Base-by-base conservation (phyloP, 2,329 filamentous ascomycete genomes). In the Fusarium bactridioides region DNA sequence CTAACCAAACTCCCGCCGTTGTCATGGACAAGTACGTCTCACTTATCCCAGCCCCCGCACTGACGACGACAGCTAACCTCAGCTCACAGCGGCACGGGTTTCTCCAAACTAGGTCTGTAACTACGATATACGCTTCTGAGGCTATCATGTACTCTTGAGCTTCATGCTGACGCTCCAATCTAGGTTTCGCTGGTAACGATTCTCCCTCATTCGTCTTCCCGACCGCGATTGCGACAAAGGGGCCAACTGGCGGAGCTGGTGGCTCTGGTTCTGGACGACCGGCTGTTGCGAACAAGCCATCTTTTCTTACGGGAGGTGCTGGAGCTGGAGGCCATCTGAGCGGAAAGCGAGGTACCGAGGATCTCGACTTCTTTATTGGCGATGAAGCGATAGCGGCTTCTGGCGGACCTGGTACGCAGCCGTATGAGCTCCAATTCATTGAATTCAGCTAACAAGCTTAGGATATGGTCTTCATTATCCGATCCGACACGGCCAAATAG, bases 11-110 rank as follows among this genome's bases (percentile, higher is more conserved):
- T 82, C 96, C 96, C 80, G 96, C 96, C 93, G 96, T 99, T 98
- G 96, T 99, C 94, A 99, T 99, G 95, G 96, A 99, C 96, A 99
- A 99, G 96, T 98, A 92, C 86, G 94, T 89, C 79, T 70, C 82
- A 79, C 74, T 78, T 79, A 72, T 79, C 78, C 79, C 78, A 72
- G 67, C 66, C 79, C 67, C 75, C 75, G 68, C 70, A 69, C 45
- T 74, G 65, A 75, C 70, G 69, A 75, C 64, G 61, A 74, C 62
- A 77, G 75, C 76, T 81, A 79, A 83, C 78, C 61, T 74, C 69
- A 76, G 76, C 70, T 78, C 77, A 79, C 70, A 99, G 96, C 92
- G 96, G 96, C 87, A 99, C 96, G 86, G 96, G 96, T 81, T 99
- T 97, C 86, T 98, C 96, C 70, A 99, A 99, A 88, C 92, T 99